Evolutionary conservation across 2,329 filamentous ascomycete species (phyloP), one percentile per base, ranked within the genome.

Genomic region (Neofusicoccum sp.): DNA sequence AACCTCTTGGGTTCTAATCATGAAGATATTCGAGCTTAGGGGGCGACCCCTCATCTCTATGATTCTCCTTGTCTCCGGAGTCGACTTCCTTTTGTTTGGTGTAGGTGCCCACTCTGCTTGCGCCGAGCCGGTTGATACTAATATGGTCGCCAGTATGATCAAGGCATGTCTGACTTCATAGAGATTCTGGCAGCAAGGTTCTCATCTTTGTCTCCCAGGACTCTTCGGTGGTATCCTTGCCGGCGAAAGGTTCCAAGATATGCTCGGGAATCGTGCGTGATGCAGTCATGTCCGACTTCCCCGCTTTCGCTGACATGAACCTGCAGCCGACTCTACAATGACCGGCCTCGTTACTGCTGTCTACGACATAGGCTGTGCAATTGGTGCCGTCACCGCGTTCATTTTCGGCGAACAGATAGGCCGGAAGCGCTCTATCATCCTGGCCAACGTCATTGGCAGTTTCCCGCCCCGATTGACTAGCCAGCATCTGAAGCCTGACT

Each of bases 311-410:
- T 56, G 38, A 56, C 26, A 24, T 12, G 67, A 76, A 61, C 70
- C 71, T 36, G 62, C 71, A 1, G 68, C 64, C 28, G 69, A 72
- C 34, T 75, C 69, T 65, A 76, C 71, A 57, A 71, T 70, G 59
- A 64, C 77, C 64, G 67, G 73, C 12, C 83, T 81, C 0, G 80
- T 84, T 11, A 83, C 81, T 1, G 82, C 83, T 1, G 80, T 85
- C 58, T 85, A 86, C 68, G 82, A 85, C 63, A 76, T 86, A 30
- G 84, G 84, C 6, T 86, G 83, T 67, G 86, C 86, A 69, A 71
- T 86, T 45, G 84, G 84, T n/a, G 83, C 78, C 1, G 71, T 83
- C 30, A 66, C 78, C 1, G 76, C 79, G 11, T 80, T 84, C 61
- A 66, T 73, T 14, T 67, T 80, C 31, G 81, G 81, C n/a, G 80